These are phyloP conservation scores for Limonium bicolor DNA, from an alignment of 148 eudicot species.

Conservation along the genomic window DNA sequence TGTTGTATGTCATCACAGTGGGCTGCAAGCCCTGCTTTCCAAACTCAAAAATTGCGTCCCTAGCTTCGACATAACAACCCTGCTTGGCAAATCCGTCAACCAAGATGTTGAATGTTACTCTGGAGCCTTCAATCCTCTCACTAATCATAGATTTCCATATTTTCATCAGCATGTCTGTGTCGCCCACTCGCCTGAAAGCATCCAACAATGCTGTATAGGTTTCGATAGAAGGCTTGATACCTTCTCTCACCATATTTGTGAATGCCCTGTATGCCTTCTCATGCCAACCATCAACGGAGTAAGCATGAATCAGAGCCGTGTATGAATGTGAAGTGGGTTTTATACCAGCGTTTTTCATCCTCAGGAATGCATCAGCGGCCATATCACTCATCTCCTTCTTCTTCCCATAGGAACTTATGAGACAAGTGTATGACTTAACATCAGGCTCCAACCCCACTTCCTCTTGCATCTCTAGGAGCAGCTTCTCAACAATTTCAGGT, in stretches of 20 bases:
- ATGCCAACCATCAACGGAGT: conserved; percentile 69
- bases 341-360: conserved; percentile 76
- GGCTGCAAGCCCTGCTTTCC: conserved; percentile 70
- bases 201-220: conserved; percentile 85
- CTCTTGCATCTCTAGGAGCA: conserved; percentile 69
- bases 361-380: conserved; percentile 85
- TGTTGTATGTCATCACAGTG: conserved; percentile 82
- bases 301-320: conserved; percentile 84
- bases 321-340: conserved; percentile 79
- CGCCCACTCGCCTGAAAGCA: conserved; percentile 87
- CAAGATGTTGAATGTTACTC: conserved; percentile 72
- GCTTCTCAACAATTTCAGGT: conserved; percentile 70
- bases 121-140: conserved; percentile 60
- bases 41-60: conserved; percentile 74
- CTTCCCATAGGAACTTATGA: conserved; percentile 80
- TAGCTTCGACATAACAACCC: conserved; percentile 67
- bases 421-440: conserved; percentile 69
- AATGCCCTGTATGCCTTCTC: conserved; percentile 74
- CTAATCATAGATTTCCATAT: conserved; percentile 83
- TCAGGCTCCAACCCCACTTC: conserved; percentile 45
- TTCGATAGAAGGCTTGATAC: conserved; percentile 65
- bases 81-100: conserved; percentile 95
- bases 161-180: conserved; percentile 49
- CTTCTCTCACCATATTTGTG: conserved; percentile 66
- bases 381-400: conserved; percentile 76